Conservation (phyloP, 768 basidiomycete genomes). For the Hericium coralloides region DNA sequence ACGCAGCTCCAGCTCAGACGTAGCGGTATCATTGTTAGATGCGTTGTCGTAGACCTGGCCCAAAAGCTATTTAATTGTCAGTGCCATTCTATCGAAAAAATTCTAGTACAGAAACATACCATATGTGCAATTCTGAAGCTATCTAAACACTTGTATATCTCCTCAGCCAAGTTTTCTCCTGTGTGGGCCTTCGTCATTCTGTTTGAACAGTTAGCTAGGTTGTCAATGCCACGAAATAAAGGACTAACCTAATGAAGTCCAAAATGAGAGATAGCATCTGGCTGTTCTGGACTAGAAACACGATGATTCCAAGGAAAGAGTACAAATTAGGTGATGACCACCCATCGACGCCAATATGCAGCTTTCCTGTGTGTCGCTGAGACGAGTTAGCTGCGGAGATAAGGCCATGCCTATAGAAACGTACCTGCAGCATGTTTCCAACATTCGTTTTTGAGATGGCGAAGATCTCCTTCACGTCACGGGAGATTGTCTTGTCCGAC, state of each 20-base stretch:
- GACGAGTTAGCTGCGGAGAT: neutral
- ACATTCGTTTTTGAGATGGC: constrained; percentile 1
- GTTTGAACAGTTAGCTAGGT: neutral
- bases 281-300: constrained; percentile 15
- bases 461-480: constrained; percentile 11
- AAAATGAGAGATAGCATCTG: constrained; percentile 3
- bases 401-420: neutral
- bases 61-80: neutral
- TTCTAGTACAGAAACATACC: neutral
- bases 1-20: neutral
- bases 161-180: constrained; percentile 1
- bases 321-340: constrained; percentile 11
- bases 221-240: neutral
- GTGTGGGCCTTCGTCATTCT: constrained; percentile 5
- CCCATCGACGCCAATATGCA: constrained; percentile 20
- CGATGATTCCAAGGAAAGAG: constrained; percentile 21
- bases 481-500: constrained; percentile 6
- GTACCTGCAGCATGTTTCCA: neutral
- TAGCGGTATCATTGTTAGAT: neutral
- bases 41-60: neutral
- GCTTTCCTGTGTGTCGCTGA: constrained; percentile 3
- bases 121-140: constrained; percentile 4
- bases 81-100: neutral
- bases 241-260: constrained; percentile 2
- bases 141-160: neutral